phyloP scores from a whole-genome alignment of 257 asterid species.

The Haberlea rhodopensis region DNA sequence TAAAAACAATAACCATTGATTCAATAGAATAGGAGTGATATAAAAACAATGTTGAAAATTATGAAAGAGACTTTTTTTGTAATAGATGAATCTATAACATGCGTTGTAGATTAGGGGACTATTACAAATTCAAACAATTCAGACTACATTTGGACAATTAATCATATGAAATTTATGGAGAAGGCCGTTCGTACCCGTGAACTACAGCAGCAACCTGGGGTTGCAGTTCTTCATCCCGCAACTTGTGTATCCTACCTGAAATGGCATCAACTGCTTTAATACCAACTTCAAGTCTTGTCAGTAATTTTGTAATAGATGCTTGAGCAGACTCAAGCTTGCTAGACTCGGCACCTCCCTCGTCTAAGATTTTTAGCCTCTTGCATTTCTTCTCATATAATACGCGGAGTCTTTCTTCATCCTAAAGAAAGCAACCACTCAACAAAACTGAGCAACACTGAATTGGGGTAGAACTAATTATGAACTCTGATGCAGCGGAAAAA shows the following conservation, averaged over 20 bases:
- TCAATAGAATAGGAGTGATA: no score
- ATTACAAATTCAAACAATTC: slow-evolving; percentile 4
- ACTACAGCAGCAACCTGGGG: slow-evolving; percentile 81
- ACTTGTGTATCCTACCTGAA: slow-evolving; percentile 67
- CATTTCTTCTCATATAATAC: slow-evolving; percentile 64
- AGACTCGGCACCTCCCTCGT: slow-evolving; percentile 77
- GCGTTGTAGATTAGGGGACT: slow-evolving; percentile 1
- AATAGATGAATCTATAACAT: no score
- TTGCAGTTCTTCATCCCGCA: slow-evolving; percentile 88
- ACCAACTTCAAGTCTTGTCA: slow-evolving; percentile 70
- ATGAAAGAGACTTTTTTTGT: no score
- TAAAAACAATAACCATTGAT: no score
- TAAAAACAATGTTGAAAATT: no score
- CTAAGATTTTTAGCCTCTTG: slow-evolving; percentile 62
- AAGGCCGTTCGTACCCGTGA: slow-evolving; percentile 63
- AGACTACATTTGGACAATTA: neutral
- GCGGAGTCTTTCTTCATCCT: slow-evolving; percentile 90
- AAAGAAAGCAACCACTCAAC: slow-evolving; percentile 46
- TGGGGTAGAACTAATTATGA: slow-evolving; percentile 22
- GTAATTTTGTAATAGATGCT: slow-evolving; percentile 55
- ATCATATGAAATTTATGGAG: slow-evolving; percentile 1
- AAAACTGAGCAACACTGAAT: slow-evolving; percentile 39
- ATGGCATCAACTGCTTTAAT: slow-evolving; percentile 71
- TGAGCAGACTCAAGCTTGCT: slow-evolving; percentile 69
- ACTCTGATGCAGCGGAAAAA: slow-evolving; percentile 7